phyloP scores from a whole-genome alignment of 1,139 yeast genomes.

The Blastobotrys aristatus region DNA sequence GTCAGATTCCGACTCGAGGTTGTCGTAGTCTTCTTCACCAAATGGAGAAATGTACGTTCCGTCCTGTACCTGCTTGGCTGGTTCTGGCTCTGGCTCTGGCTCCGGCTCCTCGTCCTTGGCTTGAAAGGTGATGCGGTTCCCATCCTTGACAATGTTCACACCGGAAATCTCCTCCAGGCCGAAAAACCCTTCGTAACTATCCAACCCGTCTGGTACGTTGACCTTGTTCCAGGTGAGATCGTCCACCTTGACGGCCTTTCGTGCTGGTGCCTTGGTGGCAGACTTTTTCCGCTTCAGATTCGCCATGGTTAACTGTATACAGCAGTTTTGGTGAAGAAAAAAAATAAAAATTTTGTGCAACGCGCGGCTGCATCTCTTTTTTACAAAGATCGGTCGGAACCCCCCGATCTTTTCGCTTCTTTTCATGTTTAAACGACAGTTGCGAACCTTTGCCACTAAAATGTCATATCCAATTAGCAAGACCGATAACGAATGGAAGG shows the following conservation, averaged over 20 bases:
- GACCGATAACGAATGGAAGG: constrained; percentile 73
- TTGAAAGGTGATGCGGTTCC: constrained; percentile 27
- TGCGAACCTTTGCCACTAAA: not conserved
- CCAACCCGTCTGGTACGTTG: constrained; percentile 68
- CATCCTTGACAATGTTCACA: constrained; percentile 54
- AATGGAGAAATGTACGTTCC: constrained; percentile 4
- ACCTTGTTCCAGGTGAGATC: constrained; percentile 68
- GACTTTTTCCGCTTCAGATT: constrained; percentile 7
- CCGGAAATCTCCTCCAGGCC: constrained; percentile 95
- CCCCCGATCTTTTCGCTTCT: too few relatives aligned
- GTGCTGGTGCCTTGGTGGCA: not conserved
- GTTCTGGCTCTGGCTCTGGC: constrained; percentile 14
- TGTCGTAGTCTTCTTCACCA: constrained; percentile 6
- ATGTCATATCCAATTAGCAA: constrained; percentile 29
- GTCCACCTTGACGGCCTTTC: constrained; percentile 21
- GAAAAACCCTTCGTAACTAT: constrained; percentile 82
- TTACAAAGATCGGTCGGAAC: not conserved
- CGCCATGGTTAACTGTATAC: too few relatives aligned
- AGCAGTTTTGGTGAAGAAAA: not conserved
- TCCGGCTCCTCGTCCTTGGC: constrained; percentile 22
- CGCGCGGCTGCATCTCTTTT: not conserved
- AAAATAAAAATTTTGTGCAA: not conserved
- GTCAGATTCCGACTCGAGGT: constrained; percentile 5
- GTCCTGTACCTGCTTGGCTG: constrained; percentile 1
- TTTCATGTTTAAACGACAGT: not conserved